These are phyloP conservation scores for Starmerella floris DNA, from an alignment of 805 yeast genomes.

Conservation along the genomic window DNA sequence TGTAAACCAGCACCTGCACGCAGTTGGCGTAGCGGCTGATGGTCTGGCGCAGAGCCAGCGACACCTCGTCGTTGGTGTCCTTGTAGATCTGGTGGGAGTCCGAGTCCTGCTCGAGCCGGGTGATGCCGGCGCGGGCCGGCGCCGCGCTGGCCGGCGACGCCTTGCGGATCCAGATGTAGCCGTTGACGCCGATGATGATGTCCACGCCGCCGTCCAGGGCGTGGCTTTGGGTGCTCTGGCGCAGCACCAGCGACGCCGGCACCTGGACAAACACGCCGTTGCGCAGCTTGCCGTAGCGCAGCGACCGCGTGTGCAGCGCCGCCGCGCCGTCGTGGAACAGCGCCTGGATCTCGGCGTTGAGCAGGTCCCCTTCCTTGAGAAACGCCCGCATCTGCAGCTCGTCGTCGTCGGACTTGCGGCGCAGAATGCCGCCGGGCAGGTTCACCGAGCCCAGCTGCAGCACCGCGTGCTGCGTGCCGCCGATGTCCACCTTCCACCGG, in stretches of 20 bases:
- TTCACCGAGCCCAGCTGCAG: conserved; percentile 90
- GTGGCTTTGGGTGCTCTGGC: conserved; percentile 79
- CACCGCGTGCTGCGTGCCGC: conserved; percentile 85
- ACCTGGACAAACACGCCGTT: conserved; percentile 75
- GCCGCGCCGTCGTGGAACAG: conserved; percentile 84
- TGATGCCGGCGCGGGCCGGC: conserved; percentile 35
- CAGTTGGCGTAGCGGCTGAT: conserved; percentile 80
- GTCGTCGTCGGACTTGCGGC: conserved; percentile 89
- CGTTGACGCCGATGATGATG: conserved; percentile 84
- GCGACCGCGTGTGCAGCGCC: conserved; percentile 83
- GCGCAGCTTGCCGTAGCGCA: conserved; percentile 87
- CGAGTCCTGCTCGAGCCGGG: conserved; percentile 74
- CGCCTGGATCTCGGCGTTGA: conserved; percentile 92
- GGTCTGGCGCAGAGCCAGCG: conserved; percentile 48
- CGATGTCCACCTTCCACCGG: conserved; percentile 95
- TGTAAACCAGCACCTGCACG: conserved; percentile 62
- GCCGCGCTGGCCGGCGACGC: conserved; percentile 29
- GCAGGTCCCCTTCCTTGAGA: conserved; percentile 86
- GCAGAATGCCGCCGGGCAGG: conserved; percentile 89
- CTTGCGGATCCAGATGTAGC: conserved; percentile 83
- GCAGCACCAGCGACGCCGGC: conserved; percentile 68
- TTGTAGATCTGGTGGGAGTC: conserved; percentile 91
- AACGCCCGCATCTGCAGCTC: conserved; percentile 92
- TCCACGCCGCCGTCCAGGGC: conserved; percentile 89
- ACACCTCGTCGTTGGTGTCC: conserved; percentile 67